A percentile compares a stretch with the other conserved stretches of the same genome.
Conservation (phyloP, 495 filamentous ascomycete species). For the Hypoxylon lienhwacheense region DNA sequence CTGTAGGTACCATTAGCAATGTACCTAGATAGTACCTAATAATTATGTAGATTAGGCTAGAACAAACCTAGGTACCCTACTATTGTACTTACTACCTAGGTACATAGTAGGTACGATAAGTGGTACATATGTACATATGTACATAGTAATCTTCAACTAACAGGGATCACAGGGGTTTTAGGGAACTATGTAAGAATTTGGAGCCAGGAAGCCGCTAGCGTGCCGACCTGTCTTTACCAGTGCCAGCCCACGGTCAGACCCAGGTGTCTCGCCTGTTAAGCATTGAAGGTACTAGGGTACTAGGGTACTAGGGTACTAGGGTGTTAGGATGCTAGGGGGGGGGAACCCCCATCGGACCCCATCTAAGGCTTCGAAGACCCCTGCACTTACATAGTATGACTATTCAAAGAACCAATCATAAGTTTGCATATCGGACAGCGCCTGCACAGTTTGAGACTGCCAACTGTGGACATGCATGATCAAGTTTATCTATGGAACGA, state of each 20-base stretch:
- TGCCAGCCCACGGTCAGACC: too few relatives aligned
- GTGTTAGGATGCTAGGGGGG: slow-evolving; percentile 20
- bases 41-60: slow-evolving; percentile 23
- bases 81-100: too few relatives aligned
- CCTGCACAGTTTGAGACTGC: slow-evolving; percentile 25
- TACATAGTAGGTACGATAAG: too few relatives aligned
- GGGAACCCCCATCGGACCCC: slow-evolving; percentile 13
- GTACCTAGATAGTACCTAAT: too few relatives aligned
- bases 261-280: slow-evolving; percentile 2
- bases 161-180: too few relatives aligned
- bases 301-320: too few relatives aligned
- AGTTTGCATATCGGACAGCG: neutral
- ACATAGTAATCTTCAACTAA: too few relatives aligned
- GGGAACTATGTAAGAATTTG: too few relatives aligned
- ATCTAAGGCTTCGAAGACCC: neutral
- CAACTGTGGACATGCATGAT: slow-evolving; percentile 23
- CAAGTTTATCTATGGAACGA: slow-evolving; percentile 26
- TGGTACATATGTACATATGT: too few relatives aligned
- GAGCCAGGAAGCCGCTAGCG: slow-evolving; percentile 20
- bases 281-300: slow-evolving; percentile 7
- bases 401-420: slow-evolving; percentile 17
- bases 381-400: neutral
- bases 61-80: slow-evolving; percentile 8
- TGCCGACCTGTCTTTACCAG: too few relatives aligned
- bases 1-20: too few relatives aligned